phyloP scores from a whole-genome alignment of 164 flowering plant species.

The Stephania cephalantha region DNA sequence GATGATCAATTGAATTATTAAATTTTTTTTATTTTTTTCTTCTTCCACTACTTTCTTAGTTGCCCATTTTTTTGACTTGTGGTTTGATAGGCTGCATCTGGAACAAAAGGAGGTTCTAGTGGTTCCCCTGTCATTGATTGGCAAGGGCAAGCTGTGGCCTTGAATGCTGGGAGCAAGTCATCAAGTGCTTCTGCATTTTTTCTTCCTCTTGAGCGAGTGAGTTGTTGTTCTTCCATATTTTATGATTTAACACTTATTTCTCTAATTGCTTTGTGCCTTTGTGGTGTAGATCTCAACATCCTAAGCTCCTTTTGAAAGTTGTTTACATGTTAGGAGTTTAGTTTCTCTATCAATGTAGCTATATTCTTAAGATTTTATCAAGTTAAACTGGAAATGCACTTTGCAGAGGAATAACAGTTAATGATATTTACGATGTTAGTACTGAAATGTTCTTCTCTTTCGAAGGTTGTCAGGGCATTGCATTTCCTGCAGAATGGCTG shows the following conservation, averaged over 20 bases:
- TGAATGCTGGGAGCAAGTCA: constrained; percentile 97
- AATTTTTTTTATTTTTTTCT: background rate
- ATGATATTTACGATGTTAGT: background rate
- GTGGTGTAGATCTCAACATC: no score
- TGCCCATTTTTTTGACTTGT: background rate
- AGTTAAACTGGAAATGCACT: no score
- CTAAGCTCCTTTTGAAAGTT: no score
- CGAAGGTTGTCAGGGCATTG: constrained; percentile 89
- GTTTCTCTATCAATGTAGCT: no score
- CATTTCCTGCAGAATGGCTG: constrained; percentile 53
- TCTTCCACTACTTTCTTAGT: background rate
- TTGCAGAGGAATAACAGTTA: background rate
- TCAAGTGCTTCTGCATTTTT: constrained; percentile 96
- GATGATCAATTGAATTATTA: background rate
- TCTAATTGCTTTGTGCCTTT: no score
- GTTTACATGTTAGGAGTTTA: no score
- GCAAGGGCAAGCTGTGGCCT: constrained; percentile 96
- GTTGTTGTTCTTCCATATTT: constrained; percentile 13
- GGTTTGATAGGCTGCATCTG: constrained; percentile 79
- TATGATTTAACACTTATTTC: background rate
- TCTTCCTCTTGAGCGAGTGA: constrained; percentile 82
- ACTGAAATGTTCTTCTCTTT: background rate
- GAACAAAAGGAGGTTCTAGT: constrained; percentile 98
- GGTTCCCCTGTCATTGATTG: constrained; percentile 97
- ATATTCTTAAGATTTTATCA: no score